A percentile compares a stretch with the other conserved stretches of the same genome.
These are phyloP conservation scores for Amphicarpaea edgeworthii DNA, from an alignment of 306 rosid genomes.

Conservation along the genomic window DNA sequence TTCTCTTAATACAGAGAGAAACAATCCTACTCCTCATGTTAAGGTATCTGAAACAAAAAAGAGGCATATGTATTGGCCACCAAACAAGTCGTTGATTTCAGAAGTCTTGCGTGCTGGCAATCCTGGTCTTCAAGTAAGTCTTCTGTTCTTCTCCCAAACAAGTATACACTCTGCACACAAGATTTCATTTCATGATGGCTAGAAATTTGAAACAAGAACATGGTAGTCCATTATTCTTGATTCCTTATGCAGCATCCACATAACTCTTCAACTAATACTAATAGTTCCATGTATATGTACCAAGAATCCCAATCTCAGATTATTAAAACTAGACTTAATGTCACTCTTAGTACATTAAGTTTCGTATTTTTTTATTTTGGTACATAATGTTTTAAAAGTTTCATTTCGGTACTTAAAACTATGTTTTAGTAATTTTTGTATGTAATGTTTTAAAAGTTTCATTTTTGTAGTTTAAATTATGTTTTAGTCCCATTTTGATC, in stretches of 20 bases:
- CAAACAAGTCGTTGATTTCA: neutral
- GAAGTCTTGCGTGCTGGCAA: neutral
- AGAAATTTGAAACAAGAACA: neutral
- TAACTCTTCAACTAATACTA: neutral
- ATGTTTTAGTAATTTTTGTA: no score
- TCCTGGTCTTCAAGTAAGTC: conserved; percentile 37
- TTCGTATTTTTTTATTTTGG: no score
- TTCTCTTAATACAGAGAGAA: conserved; percentile 31
- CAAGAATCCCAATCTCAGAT: neutral
- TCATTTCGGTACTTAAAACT: no score
- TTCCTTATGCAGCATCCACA: neutral
- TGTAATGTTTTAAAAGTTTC: no score
- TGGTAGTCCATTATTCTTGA: neutral
- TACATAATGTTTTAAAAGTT: no score
- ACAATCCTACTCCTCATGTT: neutral
- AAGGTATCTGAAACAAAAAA: neutral
- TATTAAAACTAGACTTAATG: no score
- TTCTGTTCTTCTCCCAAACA: neutral
- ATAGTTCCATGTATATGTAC: no score
- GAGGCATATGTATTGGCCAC: conserved; percentile 22
- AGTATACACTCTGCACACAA: neutral
- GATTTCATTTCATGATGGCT: neutral
- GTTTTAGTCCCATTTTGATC: no score
- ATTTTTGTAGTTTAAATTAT: no score
- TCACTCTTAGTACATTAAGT: no score